A percentile compares a stretch with the other conserved stretches of the same genome.
Evolutionary conservation across 2,329 filamentous ascomycete genomes (phyloP).

Genomic region (Xylaria polymorpha): DNA sequence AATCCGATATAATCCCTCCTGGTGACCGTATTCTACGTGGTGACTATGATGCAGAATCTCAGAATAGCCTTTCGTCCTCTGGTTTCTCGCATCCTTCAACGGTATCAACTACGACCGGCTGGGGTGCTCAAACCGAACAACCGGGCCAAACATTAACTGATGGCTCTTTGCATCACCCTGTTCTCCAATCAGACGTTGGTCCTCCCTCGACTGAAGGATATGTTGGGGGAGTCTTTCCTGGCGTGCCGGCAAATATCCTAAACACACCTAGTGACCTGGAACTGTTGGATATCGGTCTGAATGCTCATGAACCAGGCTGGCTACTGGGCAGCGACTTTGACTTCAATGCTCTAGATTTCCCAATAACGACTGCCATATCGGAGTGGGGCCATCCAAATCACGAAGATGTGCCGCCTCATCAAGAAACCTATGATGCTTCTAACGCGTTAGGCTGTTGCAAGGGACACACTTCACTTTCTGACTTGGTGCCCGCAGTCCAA

Average conservation of each 20-base stretch:
- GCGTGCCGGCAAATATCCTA: constrained; percentile 24
- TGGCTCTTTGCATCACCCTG: constrained; percentile 18
- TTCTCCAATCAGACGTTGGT: constrained; percentile 21
- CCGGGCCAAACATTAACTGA: constrained; percentile 17
- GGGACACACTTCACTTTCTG: constrained; percentile 34
- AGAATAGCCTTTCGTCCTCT: constrained; percentile 26
- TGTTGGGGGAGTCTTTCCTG: constrained; percentile 21
- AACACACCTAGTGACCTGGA: constrained; percentile 34
- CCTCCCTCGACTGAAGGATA: constrained; percentile 21
- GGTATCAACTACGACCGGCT: constrained; percentile 20
- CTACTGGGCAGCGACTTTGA: constrained; percentile 35
- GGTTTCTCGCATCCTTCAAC: constrained; percentile 26
- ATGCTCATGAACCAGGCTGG: constrained; percentile 37
- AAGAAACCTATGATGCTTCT: constrained; percentile 24
- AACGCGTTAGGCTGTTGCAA: constrained; percentile 14
- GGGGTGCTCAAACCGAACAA: constrained; percentile 24
- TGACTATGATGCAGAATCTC: constrained; percentile 28
- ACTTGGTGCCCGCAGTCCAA: constrained; percentile 34
- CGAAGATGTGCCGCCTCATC: constrained; percentile 18
- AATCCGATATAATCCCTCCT: constrained; percentile 18
- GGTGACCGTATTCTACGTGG: constrained; percentile 15
- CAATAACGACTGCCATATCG: constrained; percentile 31
- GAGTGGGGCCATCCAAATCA: constrained; percentile 29
- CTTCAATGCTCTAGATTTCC: constrained; percentile 33
- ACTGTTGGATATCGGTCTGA: constrained; percentile 34